Evolutionary conservation across 2,329 filamentous ascomycete species (phyloP), one percentile per base, ranked within the genome.

Genomic region (Camillea tinctor): DNA sequence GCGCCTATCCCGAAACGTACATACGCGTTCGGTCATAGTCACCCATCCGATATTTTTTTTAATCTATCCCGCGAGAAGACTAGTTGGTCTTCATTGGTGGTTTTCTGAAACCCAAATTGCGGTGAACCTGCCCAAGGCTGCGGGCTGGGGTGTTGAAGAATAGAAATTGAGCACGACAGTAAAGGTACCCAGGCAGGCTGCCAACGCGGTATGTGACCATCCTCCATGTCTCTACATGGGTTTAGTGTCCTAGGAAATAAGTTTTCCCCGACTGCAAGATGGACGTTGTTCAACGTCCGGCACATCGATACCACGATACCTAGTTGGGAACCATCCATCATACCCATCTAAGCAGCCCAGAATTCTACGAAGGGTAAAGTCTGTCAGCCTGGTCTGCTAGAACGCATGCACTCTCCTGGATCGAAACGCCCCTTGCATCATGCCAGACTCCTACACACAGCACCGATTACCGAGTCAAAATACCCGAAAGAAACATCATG

Each of bases 1-100:
- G 20, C 30, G 24, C 52, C 52, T 40, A 40, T 54, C 52, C 52
- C 52, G 52, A 54, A 54, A 54, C 26, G 24, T 54, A 30, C 52
- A 54, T 44, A 17, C 36, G 36, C 36, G 11, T 36, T 36, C 24
- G 23, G 24, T 17, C 13, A 24, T 23, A 36, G 19, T 22, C 49
- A 21, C 6, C 49, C 49, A 50, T 19, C 49, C 49, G 49, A 21
- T 50, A 11, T 13, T 50, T 50, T 50, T 13, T 50, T 50, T 50
- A 23, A 21, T 50, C 49, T 21, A 50, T 21, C 19, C 49, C 19
- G 49, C 21, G 36, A 50, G 49, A 21, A 23, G 49, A 6, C 49
- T 19, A 50, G 21, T 8, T 21, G n/a, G 19, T 50, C 21, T 50
- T 23, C 49, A 50, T 50, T 50, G 49, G 49, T 23, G 49, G 49